A percentile compares a stretch with the other conserved stretches of the same genome.
Evolutionary conservation across 192 early-diverging fungal species (phyloP).

Genomic region (Lobulomyces angularis): DNA sequence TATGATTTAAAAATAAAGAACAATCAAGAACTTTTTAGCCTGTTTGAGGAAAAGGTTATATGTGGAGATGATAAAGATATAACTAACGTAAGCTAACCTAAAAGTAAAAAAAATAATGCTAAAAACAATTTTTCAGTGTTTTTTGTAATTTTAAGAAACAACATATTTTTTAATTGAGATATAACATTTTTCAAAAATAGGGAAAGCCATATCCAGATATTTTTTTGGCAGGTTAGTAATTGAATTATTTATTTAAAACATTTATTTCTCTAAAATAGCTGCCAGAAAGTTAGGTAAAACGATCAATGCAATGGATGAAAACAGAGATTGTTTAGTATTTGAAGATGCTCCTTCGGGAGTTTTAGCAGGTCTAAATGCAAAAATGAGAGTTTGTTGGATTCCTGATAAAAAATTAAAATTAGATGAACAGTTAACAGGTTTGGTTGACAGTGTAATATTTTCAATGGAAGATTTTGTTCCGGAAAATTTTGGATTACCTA

Average conservation of each 20-base stretch:
- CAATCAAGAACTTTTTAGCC: constrained; percentile 56
- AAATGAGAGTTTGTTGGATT: constrained; percentile 80
- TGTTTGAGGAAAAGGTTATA: constrained; percentile 66
- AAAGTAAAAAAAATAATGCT: too few species aligned
- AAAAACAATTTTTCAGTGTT: too few species aligned
- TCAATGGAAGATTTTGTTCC: constrained; percentile 29
- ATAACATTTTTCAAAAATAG: too few species aligned
- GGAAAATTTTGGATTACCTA: constrained; percentile 24
- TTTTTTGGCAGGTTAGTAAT: constrained; percentile 54
- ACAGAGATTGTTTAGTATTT: constrained; percentile 86
- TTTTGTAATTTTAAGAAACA: too few species aligned
- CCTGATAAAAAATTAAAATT: constrained; percentile 50
- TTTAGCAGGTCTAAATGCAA: constrained; percentile 64
- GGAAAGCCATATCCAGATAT: constrained; percentile 90
- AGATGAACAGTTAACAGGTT: constrained; percentile 8
- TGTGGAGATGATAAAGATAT: constrained; percentile 81
- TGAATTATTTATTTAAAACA: constrained; percentile 12
- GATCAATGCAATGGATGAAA: too few species aligned
- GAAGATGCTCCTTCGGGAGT: constrained; percentile 81
- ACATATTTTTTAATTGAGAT: too few species aligned
- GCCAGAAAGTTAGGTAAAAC: too few species aligned
- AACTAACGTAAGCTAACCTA: too few species aligned
- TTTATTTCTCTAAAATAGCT: not conserved
- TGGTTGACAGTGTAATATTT: not conserved
- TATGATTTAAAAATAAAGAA: constrained; percentile 62